These are phyloP conservation scores for Andrographis paniculata DNA, from an alignment of 305 asterid genomes.

Conservation along the genomic window DNA sequence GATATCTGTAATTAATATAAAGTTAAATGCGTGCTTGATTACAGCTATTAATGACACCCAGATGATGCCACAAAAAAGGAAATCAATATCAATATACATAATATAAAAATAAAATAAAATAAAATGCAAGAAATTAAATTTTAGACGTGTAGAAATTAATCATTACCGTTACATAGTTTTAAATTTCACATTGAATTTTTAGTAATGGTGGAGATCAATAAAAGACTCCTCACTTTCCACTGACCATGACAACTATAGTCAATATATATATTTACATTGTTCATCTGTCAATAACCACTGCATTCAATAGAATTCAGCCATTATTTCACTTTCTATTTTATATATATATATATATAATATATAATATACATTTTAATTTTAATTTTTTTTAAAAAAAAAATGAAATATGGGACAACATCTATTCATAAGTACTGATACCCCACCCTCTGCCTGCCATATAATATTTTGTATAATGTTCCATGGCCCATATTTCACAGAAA, in stretches of 20 bases:
- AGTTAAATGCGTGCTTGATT: too few relatives aligned
- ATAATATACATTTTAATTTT: too few relatives aligned
- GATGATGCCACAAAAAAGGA: too few relatives aligned
- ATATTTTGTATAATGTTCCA: constrained; percentile 28
- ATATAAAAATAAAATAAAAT: too few relatives aligned
- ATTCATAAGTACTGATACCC: constrained; percentile 22
- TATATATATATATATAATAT: too few relatives aligned
- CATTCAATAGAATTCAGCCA: constrained; percentile 28
- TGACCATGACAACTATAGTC: constrained; percentile 28
- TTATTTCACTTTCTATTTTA: background rate
- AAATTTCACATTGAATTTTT: background rate
- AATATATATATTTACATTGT: constrained; percentile 30
- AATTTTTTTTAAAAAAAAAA: too few relatives aligned
- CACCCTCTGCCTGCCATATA: constrained; percentile 40
- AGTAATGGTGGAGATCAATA: background rate
- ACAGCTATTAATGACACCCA: too few relatives aligned
- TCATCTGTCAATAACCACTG: constrained; percentile 51
- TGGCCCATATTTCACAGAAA: constrained; percentile 36
- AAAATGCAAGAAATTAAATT: too few relatives aligned
- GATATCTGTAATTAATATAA: too few relatives aligned
- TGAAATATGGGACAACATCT: constrained; percentile 21
- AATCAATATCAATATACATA: too few relatives aligned
- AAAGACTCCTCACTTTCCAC: constrained; percentile 21
- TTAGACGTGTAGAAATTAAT: background rate
- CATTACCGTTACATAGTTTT: background rate